A percentile compares a stretch with the other conserved stretches of the same genome.
Evolutionary conservation across 2,329 filamentous ascomycete genomes (phyloP).

Genomic region (Bisporella sp.): DNA sequence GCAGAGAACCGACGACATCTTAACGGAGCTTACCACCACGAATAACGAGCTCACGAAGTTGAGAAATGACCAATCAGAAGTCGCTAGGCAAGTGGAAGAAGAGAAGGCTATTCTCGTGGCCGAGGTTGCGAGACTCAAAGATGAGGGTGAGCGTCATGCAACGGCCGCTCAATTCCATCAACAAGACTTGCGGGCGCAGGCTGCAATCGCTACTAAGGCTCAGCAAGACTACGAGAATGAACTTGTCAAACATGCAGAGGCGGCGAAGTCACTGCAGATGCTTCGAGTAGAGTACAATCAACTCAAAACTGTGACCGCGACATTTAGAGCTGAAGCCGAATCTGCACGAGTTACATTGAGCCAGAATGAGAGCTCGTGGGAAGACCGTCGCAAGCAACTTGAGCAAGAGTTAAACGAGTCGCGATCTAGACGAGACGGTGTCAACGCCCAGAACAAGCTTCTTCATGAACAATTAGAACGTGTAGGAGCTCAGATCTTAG

Average conservation of each 20-base stretch:
- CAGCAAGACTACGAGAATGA: conserved; percentile 96
- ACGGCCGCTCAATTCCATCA: conserved; percentile 80
- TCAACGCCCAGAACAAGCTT: conserved; percentile 82
- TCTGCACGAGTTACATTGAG: conserved; percentile 72
- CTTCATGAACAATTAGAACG: conserved; percentile 84
- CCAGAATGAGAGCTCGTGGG: conserved; percentile 83
- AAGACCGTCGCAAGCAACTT: conserved; percentile 70
- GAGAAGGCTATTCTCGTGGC: conserved; percentile 74
- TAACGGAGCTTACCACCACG: conserved; percentile 70
- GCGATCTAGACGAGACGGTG: conserved; percentile 72
- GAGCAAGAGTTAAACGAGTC: conserved; percentile 80
- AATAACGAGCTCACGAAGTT: conserved; percentile 77
- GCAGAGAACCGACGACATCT: conserved; percentile 77
- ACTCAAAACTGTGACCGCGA: conserved; percentile 70
- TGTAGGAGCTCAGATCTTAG: conserved; percentile 70
- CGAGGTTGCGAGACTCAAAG: conserved; percentile 74
- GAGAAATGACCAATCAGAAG: conserved; percentile 73
- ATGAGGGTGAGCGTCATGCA: conserved; percentile 72
- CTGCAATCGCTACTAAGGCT: conserved; percentile 85
- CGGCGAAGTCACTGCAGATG: conserved; percentile 75
- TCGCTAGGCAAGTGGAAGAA: conserved; percentile 64
- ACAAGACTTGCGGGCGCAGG: conserved; percentile 86
- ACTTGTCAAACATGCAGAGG: conserved; percentile 89
- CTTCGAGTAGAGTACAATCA: conserved; percentile 76
- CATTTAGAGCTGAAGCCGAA: conserved; percentile 74